Evolutionary conservation across 1,284 basidiomycete genomes (phyloP), one percentile per base, ranked within the genome.

Genomic region (Tremellales sp.): DNA sequence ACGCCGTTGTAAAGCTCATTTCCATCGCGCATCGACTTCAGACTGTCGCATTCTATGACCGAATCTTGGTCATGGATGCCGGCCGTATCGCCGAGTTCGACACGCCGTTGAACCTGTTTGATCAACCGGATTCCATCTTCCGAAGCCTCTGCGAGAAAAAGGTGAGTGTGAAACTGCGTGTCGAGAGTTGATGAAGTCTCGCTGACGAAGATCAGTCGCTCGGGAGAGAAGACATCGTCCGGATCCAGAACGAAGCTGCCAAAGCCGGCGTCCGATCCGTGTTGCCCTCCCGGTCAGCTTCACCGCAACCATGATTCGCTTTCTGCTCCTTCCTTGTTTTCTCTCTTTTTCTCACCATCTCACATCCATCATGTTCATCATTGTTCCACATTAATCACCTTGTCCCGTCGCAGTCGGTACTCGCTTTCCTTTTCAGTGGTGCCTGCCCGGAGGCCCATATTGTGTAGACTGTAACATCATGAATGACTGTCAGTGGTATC

Each of bases 1-100:
- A 45, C 19, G 29, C n/a, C n/a, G n/a, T 31, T 8, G 13, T 36
- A 5, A 19, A 61, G 53, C 71, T 87, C 24, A 72, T 88, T 11
- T 86, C 84, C 58, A 86, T 88, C 47, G 85, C 86, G 0, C 85
- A 85, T 68, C 77, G 87, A 19, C 53, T 88, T 27, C 84, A 86
- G 54, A 89, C 87, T 1, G 85, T 92, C 46, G 64, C 70, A n/a
- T 68, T 62, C 24, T 75, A 70, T 53, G 72, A 75, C 54, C 57
- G 65, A 4, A 64, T 75, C 17, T 54, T 75, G 17, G 69, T 73
- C 6, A 58, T 75, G 53, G 67, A 73, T 44, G 54, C 52, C 2
- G 73, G 73, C 2, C 40, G 49, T n/a, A 56, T 72, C 7, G 59
- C 49, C 2, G 68, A 68, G 58, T 74, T 70, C 49, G 75, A 72